phyloP scores from a whole-genome alignment of 305 asterid genomes.

The Ajuga reptans region DNA sequence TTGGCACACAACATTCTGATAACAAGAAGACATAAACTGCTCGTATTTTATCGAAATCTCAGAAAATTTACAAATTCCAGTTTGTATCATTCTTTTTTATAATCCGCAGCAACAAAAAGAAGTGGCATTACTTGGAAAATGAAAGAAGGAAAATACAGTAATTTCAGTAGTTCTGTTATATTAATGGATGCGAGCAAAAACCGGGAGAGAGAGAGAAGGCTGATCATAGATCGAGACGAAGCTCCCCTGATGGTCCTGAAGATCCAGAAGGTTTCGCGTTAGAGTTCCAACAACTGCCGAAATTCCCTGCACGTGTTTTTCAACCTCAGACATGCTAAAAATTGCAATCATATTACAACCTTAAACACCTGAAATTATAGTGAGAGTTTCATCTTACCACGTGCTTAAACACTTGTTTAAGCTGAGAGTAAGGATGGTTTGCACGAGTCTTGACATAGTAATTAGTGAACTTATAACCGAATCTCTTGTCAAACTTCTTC shows the following conservation, averaged over 20 bases:
- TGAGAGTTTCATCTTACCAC: constrained; percentile 40
- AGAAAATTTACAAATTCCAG: too few relatives aligned
- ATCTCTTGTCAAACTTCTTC: constrained; percentile 77
- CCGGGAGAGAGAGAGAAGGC: constrained; percentile 47
- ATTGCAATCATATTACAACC: background rate
- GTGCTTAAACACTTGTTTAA: constrained; percentile 69
- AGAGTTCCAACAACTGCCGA: constrained; percentile 69
- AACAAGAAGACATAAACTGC: background rate
- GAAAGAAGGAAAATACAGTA: constrained; percentile 4
- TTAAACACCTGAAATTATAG: too few relatives aligned
- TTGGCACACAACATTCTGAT: background rate
- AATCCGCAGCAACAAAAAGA: constrained; percentile 6
- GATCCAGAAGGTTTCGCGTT: constrained; percentile 58
- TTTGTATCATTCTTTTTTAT: too few relatives aligned
- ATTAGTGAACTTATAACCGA: constrained; percentile 62
- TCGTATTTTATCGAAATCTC: background rate
- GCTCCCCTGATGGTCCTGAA: constrained; percentile 42
- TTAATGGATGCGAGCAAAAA: constrained; percentile 22
- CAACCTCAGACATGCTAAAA: background rate
- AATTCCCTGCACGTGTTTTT: constrained; percentile 47
- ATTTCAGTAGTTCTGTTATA: constrained; percentile 13
- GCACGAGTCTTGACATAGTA: constrained; percentile 82
- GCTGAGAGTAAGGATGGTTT: constrained; percentile 80
- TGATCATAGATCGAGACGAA: constrained; percentile 60
- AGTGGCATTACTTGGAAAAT: background rate